Base-by-base conservation (phyloP, 352 stramenopile genomes). In the Pythium apleroticum region DNA sequence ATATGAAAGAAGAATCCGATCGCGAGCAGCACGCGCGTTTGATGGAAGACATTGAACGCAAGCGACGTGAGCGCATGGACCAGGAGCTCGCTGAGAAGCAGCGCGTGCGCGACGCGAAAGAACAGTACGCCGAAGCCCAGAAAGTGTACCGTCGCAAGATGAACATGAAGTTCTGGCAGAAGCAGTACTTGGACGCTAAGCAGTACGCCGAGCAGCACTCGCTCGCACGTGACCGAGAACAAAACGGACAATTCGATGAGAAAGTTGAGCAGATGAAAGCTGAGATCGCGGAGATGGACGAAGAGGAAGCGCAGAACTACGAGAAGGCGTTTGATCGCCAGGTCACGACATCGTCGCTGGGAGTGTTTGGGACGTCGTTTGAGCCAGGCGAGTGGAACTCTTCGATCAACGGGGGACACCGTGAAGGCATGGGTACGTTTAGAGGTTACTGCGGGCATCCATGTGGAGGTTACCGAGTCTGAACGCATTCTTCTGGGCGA, bases 131-230 rank as follows among this genome's bases (percentile, higher is more conserved):
- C 11, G 73, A 75, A 2, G 35, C 71, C 0, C 69, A 80, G n/a
- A 56, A 71, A 0, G 56, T 68, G 0, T 69, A 81, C 33, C 72
- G 74, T 4, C 72, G 85, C 8, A 67, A 81, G n/a, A 75, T 80
- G 63, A 91, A 84, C 50, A 70, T 81, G 52, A 77, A 73, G 19
- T 92, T 89, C 53, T 93, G 85, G 85, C 66, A 86, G 57, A 88
- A 88, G 57, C 81, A 93, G 20, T 72, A 87, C 10, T 68, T 69
- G 0, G 65, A 86, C 15, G 78, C 74, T 0, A 74, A 80, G 12
- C 60, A 77, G 20, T 88, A 80, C 28, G 78, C 78, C 0, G 69
- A 77, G 19, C 58, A 84, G 31, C 80, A 89, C 25, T 75, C 62
- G n/a, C 65, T 72, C 1, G 69, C 72, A 0, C 57, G 65, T 8